Percentiles rank a stretch among this genome's conserved stretches.
Evolutionary conservation across 108 stramenopile genomes (phyloP).

Genomic region (Ochromonas danica): DNA sequence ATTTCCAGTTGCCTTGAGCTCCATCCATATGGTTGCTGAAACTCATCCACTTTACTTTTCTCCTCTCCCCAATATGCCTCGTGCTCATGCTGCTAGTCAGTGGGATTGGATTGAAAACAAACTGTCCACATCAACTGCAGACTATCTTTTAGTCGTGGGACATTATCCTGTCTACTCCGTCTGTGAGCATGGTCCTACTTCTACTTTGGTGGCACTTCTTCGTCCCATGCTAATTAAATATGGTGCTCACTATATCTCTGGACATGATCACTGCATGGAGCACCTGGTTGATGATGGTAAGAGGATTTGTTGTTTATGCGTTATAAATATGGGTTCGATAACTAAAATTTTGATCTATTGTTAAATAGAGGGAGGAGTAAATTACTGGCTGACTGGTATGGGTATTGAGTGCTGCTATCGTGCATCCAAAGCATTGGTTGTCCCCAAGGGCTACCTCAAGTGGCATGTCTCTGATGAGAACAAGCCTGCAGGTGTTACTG

Average conservation of each 20-base stretch:
- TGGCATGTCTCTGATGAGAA: constrained; percentile 3
- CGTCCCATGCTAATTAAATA: constrained; percentile 25
- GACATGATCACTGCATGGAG: constrained; percentile 30
- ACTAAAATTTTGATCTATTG: too few species aligned
- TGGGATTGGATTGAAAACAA: constrained; percentile 8
- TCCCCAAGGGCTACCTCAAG: not conserved
- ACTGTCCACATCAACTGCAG: constrained; percentile 22
- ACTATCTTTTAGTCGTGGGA: constrained; percentile 26
- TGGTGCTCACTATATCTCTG: constrained; percentile 29
- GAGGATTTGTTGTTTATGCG: too few species aligned
- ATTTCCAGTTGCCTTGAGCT: too few species aligned
- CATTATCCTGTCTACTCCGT: constrained; percentile 36
- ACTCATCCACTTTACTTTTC: not conserved
- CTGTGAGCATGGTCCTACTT: constrained; percentile 22
- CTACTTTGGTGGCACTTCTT: not conserved
- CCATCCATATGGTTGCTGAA: too few species aligned
- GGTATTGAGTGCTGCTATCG: constrained; percentile 10
- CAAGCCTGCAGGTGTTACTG: not conserved
- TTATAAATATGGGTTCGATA: too few species aligned
- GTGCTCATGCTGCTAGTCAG: not conserved
- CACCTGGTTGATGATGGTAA: not conserved
- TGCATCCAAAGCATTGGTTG: not conserved
- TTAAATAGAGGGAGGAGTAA: too few species aligned
- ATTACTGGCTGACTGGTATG: constrained; percentile 28
- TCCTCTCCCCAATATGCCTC: not conserved